Evolutionary conservation across 768 basidiomycete genomes (phyloP), one percentile per base, ranked within the genome.

Genomic region (Boletus subcaerulescens): DNA sequence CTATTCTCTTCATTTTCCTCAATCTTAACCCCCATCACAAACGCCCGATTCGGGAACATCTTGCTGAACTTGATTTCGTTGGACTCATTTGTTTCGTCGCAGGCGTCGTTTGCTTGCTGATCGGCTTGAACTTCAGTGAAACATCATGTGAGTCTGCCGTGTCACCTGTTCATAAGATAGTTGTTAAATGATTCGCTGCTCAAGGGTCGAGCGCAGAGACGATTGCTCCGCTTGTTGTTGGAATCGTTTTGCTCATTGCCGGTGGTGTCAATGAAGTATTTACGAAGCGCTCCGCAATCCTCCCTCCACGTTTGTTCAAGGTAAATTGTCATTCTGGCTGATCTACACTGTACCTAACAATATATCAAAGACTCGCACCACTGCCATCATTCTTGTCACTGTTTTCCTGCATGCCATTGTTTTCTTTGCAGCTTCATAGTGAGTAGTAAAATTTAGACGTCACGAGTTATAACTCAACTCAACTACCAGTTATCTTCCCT

Each of bases 271-370:
- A 87, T 54, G 90, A 92, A 66, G 46, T 70, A 3, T 77, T 68
- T 58, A 92, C 90, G 1, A 78, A 65, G 17, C 76, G 85, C 14
- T 83, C 85, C 5, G 85, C 88, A 0, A 87, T 92, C 51, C 61
- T 92, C 13, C 90, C 90, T 22, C 82, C 88, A 9, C 81, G 90
- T 12, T 64, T 91, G 31, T 91, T 91, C 74, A 83, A 81, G 73
- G 86, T 83, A 50, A 38, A 73, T 32, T 46, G 2, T 49, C 17
- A 10, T 26, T 3, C 47, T 3, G 4, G 29, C 10, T n/a, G 22
- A 43, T 33, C 6, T 43, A 31, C n/a, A 38, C 5, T 15, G 52
- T 36, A 9, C 1, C 29, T 45, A 17, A 40, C 36, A 33, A 11
- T 11, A n/a, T 8, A 26, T 38, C 36, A 4, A 55, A 86, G 85